phyloP scores from a whole-genome alignment of 352 stramenopile species.

The Phytophthora citricola region DNA sequence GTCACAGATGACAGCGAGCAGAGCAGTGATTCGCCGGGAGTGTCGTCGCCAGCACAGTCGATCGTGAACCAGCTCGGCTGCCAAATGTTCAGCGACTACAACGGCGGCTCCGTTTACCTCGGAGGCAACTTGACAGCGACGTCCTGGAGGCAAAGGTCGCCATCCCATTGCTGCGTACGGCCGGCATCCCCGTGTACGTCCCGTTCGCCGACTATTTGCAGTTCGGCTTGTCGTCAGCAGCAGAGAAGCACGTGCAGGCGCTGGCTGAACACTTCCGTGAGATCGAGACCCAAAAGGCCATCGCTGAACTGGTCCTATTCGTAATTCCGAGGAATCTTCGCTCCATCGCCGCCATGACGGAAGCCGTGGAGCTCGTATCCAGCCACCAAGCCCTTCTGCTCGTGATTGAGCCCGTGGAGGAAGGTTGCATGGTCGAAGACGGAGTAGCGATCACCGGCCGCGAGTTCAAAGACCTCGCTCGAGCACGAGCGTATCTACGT shows the following conservation, averaged over 20 bases:
- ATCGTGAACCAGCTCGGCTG: constrained; percentile 55
- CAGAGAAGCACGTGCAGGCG: constrained; percentile 36
- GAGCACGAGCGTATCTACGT: constrained; percentile 80
- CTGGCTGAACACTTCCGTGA: constrained; percentile 56
- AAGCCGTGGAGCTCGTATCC: constrained; percentile 80
- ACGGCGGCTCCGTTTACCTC: constrained; percentile 70
- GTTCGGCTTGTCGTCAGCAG: constrained; percentile 55
- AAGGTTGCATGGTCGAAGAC: constrained; percentile 69
- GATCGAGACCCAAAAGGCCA: constrained; percentile 65
- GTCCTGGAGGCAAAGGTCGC: constrained; percentile 79
- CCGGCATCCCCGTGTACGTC: constrained; percentile 78
- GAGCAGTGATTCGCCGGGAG: constrained; percentile 16
- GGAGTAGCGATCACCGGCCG: constrained; percentile 53
- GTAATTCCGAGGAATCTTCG: constrained; percentile 78
- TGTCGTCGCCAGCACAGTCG: constrained; percentile 26
- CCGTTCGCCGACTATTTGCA: constrained; percentile 77
- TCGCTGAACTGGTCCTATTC: constrained; percentile 84
- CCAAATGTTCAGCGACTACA: constrained; percentile 54
- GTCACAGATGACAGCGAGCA: constrained; percentile 39
- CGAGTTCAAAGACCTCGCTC: constrained; percentile 84
- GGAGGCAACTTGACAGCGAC: constrained; percentile 78
- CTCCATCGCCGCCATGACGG: constrained; percentile 85
- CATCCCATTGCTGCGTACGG: constrained; percentile 75
- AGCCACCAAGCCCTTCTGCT: constrained; percentile 76
- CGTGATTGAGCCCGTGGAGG: constrained; percentile 74